These are phyloP conservation scores for Luzula sylvatica DNA, from an alignment of 176 grass and related monocot genomes.

Conservation along the genomic window DNA sequence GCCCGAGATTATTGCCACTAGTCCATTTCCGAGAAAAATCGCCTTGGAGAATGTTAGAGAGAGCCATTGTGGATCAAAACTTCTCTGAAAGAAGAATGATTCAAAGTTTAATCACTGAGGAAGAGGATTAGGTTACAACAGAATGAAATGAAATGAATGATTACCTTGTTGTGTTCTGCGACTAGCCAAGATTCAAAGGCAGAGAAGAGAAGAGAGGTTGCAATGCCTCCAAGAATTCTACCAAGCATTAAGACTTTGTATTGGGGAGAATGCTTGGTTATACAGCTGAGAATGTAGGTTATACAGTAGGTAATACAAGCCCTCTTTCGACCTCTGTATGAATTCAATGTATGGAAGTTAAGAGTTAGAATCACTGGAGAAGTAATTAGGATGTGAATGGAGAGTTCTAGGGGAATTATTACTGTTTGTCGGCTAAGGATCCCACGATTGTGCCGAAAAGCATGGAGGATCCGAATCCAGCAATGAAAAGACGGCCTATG, in stretches of 20 bases:
- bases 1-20: conserved; percentile 34
- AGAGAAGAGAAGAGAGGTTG: conserved; percentile 53
- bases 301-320: conserved; percentile 49
- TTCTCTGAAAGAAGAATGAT: conserved; percentile 14
- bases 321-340: conserved; percentile 43
- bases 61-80: conserved; percentile 41
- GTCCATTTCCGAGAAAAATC: conserved; percentile 40
- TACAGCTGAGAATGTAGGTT: conserved; percentile 49
- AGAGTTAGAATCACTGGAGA: too few species aligned
- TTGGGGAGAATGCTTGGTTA: conserved; percentile 52
- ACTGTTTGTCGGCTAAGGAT: conserved; percentile 60
- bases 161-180: conserved; percentile 58
- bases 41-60: conserved; percentile 48
- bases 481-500: conserved; percentile 45
- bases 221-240: conserved; percentile 39
- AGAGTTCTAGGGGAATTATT: conserved; percentile 2
- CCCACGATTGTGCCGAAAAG: conserved; percentile 55
- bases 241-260: conserved; percentile 48
- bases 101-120: too few species aligned
- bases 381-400: background rate
- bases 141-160: too few species aligned
- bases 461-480: conserved; percentile 48
- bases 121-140: too few species aligned
- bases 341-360: too few species aligned
- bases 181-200: conserved; percentile 63